Percentiles rank a stretch among this genome's conserved stretches.
Conservation (phyloP, 805 yeast genomes). For the Kodamaea laetipori region DNA sequence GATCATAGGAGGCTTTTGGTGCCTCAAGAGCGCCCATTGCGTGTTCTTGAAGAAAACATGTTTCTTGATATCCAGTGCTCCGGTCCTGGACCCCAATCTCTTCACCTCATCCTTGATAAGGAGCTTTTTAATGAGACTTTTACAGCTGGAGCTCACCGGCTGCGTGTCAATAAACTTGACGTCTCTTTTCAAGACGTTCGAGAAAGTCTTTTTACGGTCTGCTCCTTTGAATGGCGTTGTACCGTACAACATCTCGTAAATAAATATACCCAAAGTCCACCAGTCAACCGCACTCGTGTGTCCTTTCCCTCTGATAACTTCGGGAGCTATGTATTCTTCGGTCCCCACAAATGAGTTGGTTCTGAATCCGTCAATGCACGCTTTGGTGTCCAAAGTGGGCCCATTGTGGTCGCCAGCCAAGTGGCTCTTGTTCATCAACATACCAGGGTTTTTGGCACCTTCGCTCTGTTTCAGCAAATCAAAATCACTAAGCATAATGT, state of each 20-base stretch:
- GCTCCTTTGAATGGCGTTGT: constrained; percentile 95
- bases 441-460: constrained; percentile 72
- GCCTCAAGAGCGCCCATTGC: constrained; percentile 93
- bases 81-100: constrained; percentile 87
- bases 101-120: constrained; percentile 86
- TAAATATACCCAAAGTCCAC: constrained; percentile 97
- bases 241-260: constrained; percentile 94
- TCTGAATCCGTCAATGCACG: constrained; percentile 93
- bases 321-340: constrained; percentile 98
- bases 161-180: constrained; percentile 74
- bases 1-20: constrained; percentile 93
- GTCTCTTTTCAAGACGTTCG: constrained; percentile 81
- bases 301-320: constrained; percentile 94
- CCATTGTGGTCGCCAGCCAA: constrained; percentile 24
- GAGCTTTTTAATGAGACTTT: constrained; percentile 74
- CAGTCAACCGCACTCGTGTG: constrained; percentile 98
- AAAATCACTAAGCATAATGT: constrained; percentile 95
- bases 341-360: constrained; percentile 99
- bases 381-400: constrained; percentile 86
- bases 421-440: constrained; percentile 43
- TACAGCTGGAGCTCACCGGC: constrained; percentile 72
- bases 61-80: constrained; percentile 91
- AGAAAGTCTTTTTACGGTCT: constrained; percentile 85
- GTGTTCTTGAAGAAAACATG: constrained; percentile 90
- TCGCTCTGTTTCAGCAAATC: constrained; percentile 90